Percentiles rank a stretch among this genome's conserved stretches.
Conservation (phyloP, 225 moss, liverwort and hornwort genomes). For the Lunularia cruciata region DNA sequence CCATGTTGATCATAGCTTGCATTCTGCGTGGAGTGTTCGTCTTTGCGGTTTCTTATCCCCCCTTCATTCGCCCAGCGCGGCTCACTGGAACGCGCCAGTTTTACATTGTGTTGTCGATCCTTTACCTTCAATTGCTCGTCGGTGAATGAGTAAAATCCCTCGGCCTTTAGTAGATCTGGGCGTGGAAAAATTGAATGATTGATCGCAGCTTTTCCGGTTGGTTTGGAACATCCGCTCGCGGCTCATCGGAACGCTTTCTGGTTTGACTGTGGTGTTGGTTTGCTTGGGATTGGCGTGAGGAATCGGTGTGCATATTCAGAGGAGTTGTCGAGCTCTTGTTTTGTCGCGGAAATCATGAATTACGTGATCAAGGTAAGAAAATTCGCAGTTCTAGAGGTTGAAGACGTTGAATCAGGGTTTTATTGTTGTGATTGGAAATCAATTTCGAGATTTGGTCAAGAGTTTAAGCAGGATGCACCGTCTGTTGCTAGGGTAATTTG, state of each 20-base stretch:
- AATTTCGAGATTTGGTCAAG: not conserved
- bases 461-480: not conserved
- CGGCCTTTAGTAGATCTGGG: not conserved
- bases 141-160: no score
- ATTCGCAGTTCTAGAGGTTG: not conserved
- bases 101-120: no score
- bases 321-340: not conserved
- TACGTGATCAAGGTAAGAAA: constrained; percentile 38
- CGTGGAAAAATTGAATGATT: not conserved
- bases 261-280: not conserved
- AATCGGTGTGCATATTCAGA: not conserved
- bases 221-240: constrained; percentile 1
- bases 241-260: constrained; percentile 34
- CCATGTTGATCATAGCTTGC: not conserved
- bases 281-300: not conserved
- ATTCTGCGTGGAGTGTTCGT: not conserved
- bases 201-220: not conserved
- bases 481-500: not conserved
- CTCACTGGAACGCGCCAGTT: constrained; percentile 39
- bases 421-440: not conserved
- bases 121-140: not conserved
- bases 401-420: no score
- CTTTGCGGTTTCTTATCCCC: not conserved
- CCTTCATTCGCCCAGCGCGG: constrained; percentile 16
- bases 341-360: constrained; percentile 23